phyloP scores from a whole-genome alignment of 129 eudicot genomes.

The Rutidosis leptorrhynchoides region DNA sequence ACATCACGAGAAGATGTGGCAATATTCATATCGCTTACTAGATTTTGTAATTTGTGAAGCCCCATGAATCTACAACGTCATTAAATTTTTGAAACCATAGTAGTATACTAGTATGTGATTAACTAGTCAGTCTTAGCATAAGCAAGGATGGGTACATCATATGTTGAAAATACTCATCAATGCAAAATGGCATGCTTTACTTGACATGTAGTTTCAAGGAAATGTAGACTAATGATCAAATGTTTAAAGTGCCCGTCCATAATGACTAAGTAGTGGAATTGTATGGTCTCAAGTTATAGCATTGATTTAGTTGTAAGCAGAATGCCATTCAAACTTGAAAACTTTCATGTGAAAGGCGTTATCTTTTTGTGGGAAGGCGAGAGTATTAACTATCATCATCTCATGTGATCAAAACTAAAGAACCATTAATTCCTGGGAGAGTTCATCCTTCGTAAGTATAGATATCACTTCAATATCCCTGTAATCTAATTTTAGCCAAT shows the following conservation, averaged over 20 bases:
- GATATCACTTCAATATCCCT: no score
- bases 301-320: background rate
- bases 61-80: background rate
- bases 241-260: background rate
- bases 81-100: background rate
- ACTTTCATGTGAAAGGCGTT: background rate
- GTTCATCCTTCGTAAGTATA: no score
- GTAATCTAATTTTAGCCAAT: no score
- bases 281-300: background rate
- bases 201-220: background rate
- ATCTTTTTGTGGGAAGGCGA: background rate
- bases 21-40: background rate
- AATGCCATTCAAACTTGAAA: background rate
- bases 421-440: no score
- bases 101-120: background rate
- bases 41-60: background rate
- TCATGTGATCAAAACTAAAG: no score
- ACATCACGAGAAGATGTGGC: background rate
- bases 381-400: background rate
- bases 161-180: background rate
- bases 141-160: background rate
- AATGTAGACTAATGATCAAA: background rate
- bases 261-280: background rate
- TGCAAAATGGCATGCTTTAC: background rate
- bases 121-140: background rate